These are phyloP conservation scores for Boletus pseudo-olivaceus DNA, from an alignment of 768 basidiomycete genomes.

Conservation along the genomic window DNA sequence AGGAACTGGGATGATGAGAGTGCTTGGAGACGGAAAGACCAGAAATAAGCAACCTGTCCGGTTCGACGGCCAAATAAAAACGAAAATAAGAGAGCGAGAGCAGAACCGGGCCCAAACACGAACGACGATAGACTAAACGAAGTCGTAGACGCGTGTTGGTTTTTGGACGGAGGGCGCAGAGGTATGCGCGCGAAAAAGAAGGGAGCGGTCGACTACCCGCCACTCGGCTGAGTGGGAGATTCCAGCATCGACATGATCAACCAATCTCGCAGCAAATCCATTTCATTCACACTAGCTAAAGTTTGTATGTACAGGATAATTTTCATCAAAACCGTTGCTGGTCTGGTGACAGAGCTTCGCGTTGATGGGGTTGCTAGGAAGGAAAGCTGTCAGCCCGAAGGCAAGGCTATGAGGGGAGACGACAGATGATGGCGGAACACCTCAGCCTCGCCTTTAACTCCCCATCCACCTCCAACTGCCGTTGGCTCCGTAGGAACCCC, in stretches of 20 bases:
- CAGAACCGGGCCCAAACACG: background rate
- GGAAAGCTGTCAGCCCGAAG: constrained; percentile 1
- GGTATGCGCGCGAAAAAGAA: constrained; percentile 12
- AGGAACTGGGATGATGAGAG: background rate
- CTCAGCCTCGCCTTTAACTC: constrained; percentile 92
- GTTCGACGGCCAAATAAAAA: background rate
- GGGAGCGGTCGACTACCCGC: constrained; percentile 2
- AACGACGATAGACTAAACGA: background rate
- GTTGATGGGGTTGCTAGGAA: constrained; percentile 1
- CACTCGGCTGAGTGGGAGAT: constrained; percentile 11
- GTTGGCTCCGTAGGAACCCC: constrained; percentile 26
- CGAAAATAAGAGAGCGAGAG: background rate
- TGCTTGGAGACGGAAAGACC: background rate
- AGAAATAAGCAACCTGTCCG: background rate
- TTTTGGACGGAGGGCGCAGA: constrained; percentile 2
- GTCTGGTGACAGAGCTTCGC: background rate
- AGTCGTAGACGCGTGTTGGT: constrained; percentile 9
- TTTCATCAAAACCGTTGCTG: background rate
- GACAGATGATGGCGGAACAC: constrained; percentile 17
- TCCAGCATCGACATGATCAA: background rate
- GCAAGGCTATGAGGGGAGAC: background rate
- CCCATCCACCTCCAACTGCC: constrained; percentile 65
- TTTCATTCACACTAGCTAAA: background rate
- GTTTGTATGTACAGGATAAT: background rate
- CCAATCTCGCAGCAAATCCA: background rate